Base-by-base conservation (phyloP, 106 monocot genomes). In the Gastrodia elata region DNA sequence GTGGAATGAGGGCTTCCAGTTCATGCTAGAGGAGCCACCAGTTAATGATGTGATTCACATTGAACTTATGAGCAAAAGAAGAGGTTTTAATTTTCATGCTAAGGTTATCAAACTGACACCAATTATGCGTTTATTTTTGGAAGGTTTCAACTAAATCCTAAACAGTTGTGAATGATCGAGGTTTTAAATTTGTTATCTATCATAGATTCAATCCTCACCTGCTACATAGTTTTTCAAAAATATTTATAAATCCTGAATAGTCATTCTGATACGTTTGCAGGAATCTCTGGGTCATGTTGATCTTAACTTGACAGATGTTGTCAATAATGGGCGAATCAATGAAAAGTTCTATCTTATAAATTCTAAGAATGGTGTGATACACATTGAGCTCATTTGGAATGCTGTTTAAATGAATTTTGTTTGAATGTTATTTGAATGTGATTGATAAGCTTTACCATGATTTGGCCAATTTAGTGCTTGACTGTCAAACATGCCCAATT, bases 1-100 rank as follows among this genome's bases (percentile, higher is more conserved):
- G 77, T 96, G 96, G 94, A 79, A 82, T n/a, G 89, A 89, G 57
- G 87, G 77, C 35, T 95, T 95, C 44, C 86, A 95, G 72, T 96
- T 87, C 70, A 68, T 83, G 72, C 68, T 96, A 48, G 95, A 92
- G 18, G 86, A 88, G 30, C 67, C 77, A 6, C 89, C 89, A 25
- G 56, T 84, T 20, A 75, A 87, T 9, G 84, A 92, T 11, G 86
- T 81, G 78, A 86, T 96, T 61, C 90, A 80, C 55, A 84, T 96
- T 24, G 80, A 88, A 84, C 87, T 92, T 27, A 57, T 80, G 68
- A 96, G 87, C 87, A 92, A 84, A 68, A 80, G 83, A 65, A 80
- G 61, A 30, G 71, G 80, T 9, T 81, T 82, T 38, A 61, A 20
- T 46, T 86, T 87, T 33, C 75, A 64, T 73, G 38, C 65, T 4